Evolutionary conservation across 1,284 basidiomycete genomes (phyloP), one percentile per base, ranked within the genome.

Genomic region (Marasmius tenuissimus): DNA sequence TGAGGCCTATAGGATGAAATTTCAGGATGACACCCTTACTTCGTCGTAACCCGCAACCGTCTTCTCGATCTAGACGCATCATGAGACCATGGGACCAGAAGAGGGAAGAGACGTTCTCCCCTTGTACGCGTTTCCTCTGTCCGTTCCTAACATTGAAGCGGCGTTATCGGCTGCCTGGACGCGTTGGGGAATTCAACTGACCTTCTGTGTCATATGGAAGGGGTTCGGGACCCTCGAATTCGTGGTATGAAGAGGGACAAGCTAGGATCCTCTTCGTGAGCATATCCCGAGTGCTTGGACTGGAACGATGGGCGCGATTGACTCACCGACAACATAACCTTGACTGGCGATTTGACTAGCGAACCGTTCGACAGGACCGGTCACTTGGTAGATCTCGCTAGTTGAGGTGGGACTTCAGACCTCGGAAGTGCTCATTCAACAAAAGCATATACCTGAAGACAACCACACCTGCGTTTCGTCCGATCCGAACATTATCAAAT

Each of bases 261-360:
- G 89, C 91, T 93, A 61, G 64, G 61, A 40, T 39, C 48, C 49
- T 35, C 12, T 14, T 45, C 40, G 50, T 42, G 18, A 34, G 35
- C 48, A 22, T 48, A 45, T 22, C 35, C 64, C 37, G 54, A 51
- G 22, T 52, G 18, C 14, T 27, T 4, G 27, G 56, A n/a, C 18
- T 33, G 45, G 16, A 45, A 10, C 34, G 57, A 37, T 54, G 27
- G 22, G 42, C 45, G 16, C 16, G 12, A 20, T 20, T 18, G 42
- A 73, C 85, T 59, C 59, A 85, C 90, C 91, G 4, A 91, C 89
- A 58, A 93, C 83, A 69, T 85, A 93, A 62, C 91, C 94, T 61
- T 96, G 93, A 61, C 92, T 92, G 1, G 95, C 95, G 68, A 97
- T 96, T 76, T 95, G 92, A 22, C 92, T 87, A 0, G 94, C 95